Evolutionary conservation across 345 rosid genomes (phyloP).

Genomic region (Murraya paniculata): DNA sequence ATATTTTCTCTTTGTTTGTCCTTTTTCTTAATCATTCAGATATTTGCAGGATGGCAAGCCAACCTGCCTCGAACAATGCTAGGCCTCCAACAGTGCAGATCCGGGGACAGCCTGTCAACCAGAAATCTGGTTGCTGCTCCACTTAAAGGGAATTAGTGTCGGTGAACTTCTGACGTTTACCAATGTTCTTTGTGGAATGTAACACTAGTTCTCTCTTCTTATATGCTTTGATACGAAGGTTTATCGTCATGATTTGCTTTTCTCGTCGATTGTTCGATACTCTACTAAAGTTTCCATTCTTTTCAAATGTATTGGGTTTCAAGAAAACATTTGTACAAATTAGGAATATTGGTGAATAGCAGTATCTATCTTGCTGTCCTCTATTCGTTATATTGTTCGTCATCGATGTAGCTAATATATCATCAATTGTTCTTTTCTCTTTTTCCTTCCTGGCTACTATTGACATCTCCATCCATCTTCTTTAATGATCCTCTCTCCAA

Average conservation of each 20-base stretch:
- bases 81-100: conserved; percentile 93
- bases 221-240: conserved; percentile 29
- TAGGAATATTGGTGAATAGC: conserved; percentile 37
- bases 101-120: conserved; percentile 91
- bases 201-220: conserved; percentile 35
- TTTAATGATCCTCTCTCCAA: no score
- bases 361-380: conserved; percentile 18
- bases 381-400: no score
- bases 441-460: neutral
- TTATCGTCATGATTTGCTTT: conserved; percentile 26
- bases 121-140: conserved; percentile 93
- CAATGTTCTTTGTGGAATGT: conserved; percentile 39
- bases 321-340: conserved; percentile 48
- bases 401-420: neutral
- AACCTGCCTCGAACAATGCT: conserved; percentile 67
- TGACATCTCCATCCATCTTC: no score
- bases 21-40: neutral
- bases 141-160: conserved; percentile 35
- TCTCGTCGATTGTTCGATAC: conserved; percentile 20
- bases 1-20: neutral
- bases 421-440: neutral
- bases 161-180: conserved; percentile 11
- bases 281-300: conserved; percentile 39
- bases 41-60: conserved; percentile 87
- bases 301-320: conserved; percentile 48